Percentiles rank a stretch among this genome's conserved stretches.
Conservation (phyloP, 495 filamentous ascomycete genomes). For the Aspergillus taichungensis region DNA sequence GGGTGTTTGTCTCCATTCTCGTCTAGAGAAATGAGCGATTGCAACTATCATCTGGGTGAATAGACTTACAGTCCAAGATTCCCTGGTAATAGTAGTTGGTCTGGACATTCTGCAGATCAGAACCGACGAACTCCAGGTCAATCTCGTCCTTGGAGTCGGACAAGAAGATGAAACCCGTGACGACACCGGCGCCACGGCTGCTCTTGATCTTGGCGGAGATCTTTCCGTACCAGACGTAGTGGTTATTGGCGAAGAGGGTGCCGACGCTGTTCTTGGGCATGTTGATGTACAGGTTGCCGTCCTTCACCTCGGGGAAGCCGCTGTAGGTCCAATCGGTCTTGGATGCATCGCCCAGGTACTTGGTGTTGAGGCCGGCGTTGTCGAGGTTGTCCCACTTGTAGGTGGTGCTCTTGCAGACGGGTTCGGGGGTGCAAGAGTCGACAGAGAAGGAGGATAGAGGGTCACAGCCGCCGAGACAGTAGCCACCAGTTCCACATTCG, state of each 20-base stretch:
- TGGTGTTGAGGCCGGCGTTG: slow-evolving; percentile 54
- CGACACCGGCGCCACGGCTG: slow-evolving; percentile 74
- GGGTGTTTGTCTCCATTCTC: slow-evolving; percentile 61
- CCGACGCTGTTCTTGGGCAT: slow-evolving; percentile 76
- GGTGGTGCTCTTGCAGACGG: slow-evolving; percentile 64
- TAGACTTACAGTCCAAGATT: slow-evolving; percentile 73
- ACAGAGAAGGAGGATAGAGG: slow-evolving; percentile 69
- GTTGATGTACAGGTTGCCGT: slow-evolving; percentile 63
- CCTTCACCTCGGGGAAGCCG: slow-evolving; percentile 57
- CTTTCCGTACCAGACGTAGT: slow-evolving; percentile 96
- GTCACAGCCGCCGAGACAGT: slow-evolving; percentile 94
- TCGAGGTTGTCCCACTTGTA: slow-evolving; percentile 61
- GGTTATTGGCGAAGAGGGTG: slow-evolving; percentile 79
- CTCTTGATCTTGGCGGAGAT: slow-evolving; percentile 82
- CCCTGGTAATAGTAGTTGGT: slow-evolving; percentile 98
- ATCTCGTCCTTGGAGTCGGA: slow-evolving; percentile 96
- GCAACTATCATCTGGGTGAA: slow-evolving; percentile 8
- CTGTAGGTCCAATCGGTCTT: slow-evolving; percentile 81
- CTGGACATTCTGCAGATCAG: slow-evolving; percentile 67
- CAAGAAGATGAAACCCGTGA: slow-evolving; percentile 91
- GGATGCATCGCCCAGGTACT: slow-evolving; percentile 77
- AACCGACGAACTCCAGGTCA: slow-evolving; percentile 90
- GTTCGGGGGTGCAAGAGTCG: slow-evolving; percentile 79
- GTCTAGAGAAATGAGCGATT: slow-evolving; percentile 40
- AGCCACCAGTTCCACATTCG: slow-evolving; percentile 86